Evolutionary conservation across 768 basidiomycete species (phyloP), one percentile per base, ranked within the genome.

Genomic region (Boletus rubescentipes): DNA sequence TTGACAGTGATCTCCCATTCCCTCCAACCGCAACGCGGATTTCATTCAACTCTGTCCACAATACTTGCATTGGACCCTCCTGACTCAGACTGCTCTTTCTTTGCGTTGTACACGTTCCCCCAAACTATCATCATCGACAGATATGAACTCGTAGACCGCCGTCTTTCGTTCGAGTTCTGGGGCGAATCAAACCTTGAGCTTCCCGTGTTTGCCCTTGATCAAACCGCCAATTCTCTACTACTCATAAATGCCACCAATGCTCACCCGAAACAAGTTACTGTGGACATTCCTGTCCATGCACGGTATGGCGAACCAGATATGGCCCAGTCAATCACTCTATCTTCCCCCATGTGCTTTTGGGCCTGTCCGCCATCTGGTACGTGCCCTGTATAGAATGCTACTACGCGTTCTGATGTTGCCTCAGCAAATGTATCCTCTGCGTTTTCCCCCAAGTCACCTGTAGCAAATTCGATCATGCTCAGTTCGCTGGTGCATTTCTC

Each of bases 261-360:
- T 39, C 57, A 14, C 36, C 18, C 20, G 18, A 46, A 59, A 32
- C 55, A 46, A 21, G 41, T 62, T 18, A 39, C 54, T 0, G 48
- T 77, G 21, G 67, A 74, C 21, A 53, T 80, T 6, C 79, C 79
- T 9, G 49, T 80, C 38, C 79, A 80, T 57, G 71, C 70, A 16
- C 74, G 79, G 14, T 80, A 80, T 54, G 73, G 72, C 23, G 50
- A 56, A 40, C 74, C 72, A 36, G 40, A 48, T 14, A 36, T 48
- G 11, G 54, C 43, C 46, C 59, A 63, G 20, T 53, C 53, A 2
- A 61, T 75, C 32, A 29, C 49, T 11, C 49, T 74, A 26, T 49
- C 56, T 5, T 51, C 63, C 20, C 70, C 76, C 5, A 29, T 54
- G 1, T 68, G 67, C 20, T 72, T 75, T 50, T 67, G 72, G 65